These are phyloP conservation scores for Barnettozyma hawaiiensis DNA, from an alignment of 1,139 yeast species.

Conservation along the genomic window DNA sequence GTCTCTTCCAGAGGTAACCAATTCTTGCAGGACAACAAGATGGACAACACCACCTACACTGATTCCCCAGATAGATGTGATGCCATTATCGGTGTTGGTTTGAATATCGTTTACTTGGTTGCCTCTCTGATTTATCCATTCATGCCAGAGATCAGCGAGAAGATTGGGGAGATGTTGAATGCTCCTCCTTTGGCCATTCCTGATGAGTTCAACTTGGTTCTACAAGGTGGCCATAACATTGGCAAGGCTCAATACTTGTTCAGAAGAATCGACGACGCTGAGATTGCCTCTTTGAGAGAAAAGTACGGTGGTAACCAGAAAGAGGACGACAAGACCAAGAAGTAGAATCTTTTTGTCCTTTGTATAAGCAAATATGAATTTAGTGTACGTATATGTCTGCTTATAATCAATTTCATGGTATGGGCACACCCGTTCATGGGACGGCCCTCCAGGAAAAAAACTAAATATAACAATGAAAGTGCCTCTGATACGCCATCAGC, in stretches of 20 bases:
- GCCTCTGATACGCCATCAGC: too few species aligned
- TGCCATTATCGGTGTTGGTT: constrained; percentile 88
- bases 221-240: constrained; percentile 79
- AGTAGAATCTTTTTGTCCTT: background rate
- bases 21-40: constrained; percentile 91
- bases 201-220: constrained; percentile 62
- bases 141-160: constrained; percentile 78
- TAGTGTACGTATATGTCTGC: too few species aligned
- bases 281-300: constrained; percentile 81
- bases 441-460: too few species aligned
- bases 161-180: constrained; percentile 72
- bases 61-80: constrained; percentile 77
- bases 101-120: constrained; percentile 80
- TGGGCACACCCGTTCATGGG: too few species aligned
- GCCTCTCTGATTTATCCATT: constrained; percentile 78
- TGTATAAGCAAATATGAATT: too few species aligned
- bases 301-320: constrained; percentile 68
- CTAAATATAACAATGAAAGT: too few species aligned
- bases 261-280: constrained; percentile 84
- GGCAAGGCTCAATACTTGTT: constrained; percentile 90
- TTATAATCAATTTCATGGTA: background rate
- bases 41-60: constrained; percentile 79
- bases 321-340: constrained; percentile 20
- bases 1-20: constrained; percentile 90
- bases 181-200: constrained; percentile 78